Percentiles rank a stretch among this genome's conserved stretches.
Evolutionary conservation across 331 rosid species (phyloP).

Genomic region (Cydonia oblonga): DNA sequence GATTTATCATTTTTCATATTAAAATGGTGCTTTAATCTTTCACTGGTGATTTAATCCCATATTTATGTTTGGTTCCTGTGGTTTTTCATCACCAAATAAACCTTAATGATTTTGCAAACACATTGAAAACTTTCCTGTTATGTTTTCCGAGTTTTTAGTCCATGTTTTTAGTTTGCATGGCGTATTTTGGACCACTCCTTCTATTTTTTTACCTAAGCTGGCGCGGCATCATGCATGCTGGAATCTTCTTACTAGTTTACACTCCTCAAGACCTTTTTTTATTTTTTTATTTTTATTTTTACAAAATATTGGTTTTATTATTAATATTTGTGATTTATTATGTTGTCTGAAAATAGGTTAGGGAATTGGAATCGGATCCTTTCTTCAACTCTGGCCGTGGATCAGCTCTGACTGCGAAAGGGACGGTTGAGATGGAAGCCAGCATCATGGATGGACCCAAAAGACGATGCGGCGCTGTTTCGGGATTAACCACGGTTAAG

Average conservation of each 20-base stretch:
- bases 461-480: slow-evolving; percentile 88
- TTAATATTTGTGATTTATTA: background rate
- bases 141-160: background rate
- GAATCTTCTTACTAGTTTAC: background rate
- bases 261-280: background rate
- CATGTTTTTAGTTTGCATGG: background rate
- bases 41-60: background rate
- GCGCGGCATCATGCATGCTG: background rate
- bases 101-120: too few species aligned
- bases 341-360: slow-evolving; percentile 33
- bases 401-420: slow-evolving; percentile 70
- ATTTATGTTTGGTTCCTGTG: background rate
- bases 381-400: slow-evolving; percentile 90
- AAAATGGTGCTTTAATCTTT: too few species aligned
- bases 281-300: background rate
- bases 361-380: slow-evolving; percentile 75
- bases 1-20: background rate
- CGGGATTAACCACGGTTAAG: slow-evolving; percentile 69
- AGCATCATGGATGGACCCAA: slow-evolving; percentile 87
- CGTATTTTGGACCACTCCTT: background rate
- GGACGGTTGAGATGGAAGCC: slow-evolving; percentile 96
- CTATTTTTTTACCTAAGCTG: background rate
- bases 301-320: background rate
- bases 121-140: background rate
- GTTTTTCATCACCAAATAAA: background rate